Evolutionary conservation across 768 basidiomycete species (phyloP), one percentile per base, ranked within the genome.

Genomic region (Termitomyces sp.): DNA sequence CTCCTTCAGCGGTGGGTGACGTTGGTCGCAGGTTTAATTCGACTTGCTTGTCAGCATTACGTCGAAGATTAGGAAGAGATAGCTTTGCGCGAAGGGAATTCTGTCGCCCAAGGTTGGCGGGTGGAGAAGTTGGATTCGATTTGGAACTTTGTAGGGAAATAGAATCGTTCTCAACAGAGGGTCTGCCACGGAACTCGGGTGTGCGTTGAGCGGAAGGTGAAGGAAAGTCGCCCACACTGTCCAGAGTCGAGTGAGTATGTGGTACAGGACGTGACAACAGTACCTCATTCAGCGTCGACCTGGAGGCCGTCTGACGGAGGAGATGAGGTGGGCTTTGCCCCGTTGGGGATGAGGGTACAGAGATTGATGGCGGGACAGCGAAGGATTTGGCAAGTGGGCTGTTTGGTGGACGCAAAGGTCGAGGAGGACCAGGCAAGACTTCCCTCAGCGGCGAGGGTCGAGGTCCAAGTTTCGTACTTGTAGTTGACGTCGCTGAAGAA

Each of bases 31-130:
- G 51, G 51, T 62, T 68, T 15, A 65, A 64, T 2, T 77, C 78
- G 33, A 77, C 75, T 50, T 72, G 71, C 24, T 72, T 69, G 58
- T 68, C 74, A 37, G 65, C 62, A 50, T 73, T 76, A n/a, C 81
- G 71, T 15, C 85, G 78, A 5, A 91, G 74, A 50, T 81, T 84
- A 1, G 88, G 86, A 4, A 91, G 72, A 31, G 87, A 89, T 8
- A 92, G 73, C 64, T 90, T 91, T 0, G 80, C 76, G 6, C 80
- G 79, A 12, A 90, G 70, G 0, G 81, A 78, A 2, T 66, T 56
- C 28, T 75, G 74, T 3, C 81, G 77, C 0, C 56, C 68, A 2
- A 78, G 63, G 15, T 15, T n/a, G 22, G 59, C 49, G 8, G 56
- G 45, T 1, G 75, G 70, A 1, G 80, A 78, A 1, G 66, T 51